Base-by-base conservation (phyloP, 768 basidiomycete genomes). In the Lyophyllum semitale region DNA sequence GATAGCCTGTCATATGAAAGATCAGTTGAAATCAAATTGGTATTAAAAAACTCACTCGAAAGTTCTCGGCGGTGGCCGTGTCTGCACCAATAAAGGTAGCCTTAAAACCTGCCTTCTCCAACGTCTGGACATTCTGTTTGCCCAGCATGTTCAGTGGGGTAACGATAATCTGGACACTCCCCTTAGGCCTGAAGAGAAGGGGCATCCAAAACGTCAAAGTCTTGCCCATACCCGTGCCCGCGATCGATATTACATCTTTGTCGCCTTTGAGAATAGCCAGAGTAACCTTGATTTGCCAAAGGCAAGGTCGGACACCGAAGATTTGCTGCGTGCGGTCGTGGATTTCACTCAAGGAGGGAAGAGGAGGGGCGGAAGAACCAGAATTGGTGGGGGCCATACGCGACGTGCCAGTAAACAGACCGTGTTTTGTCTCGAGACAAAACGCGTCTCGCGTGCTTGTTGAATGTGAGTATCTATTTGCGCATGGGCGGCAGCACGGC, bases 141-240 rank as follows among this genome's bases (percentile, higher is more conserved):
- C 65, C 55, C 8, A 70, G 61, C 17, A 70, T 35, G 48, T 68
- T 68, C 0, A 69, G 35, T n/a, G 61, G 60, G 0, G 64, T 66
- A 6, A 69, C 50, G 12, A 70, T 61, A 20, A 71, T 56, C 51
- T 70, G 63, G 3, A 69, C n/a, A n/a, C n/a, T n/a, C n/a, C n/a
- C n/a, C n/a, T n/a, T n/a, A n/a, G n/a, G n/a, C n/a, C n/a, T n/a
- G 35, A 68, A 67, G 0, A 73, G 48, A 3, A 73, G 50, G 1
- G 69, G 66, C 22, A 72, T 64, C 67, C 66, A 70, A 53, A 74
- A 73, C 0, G 62, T 61, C 0, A 73, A 55, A 8, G 67, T 72
- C 41, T 71, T 73, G 4, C 69, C 70, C 40, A 60, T 60, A 2
- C 70, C 70, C 7, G 68, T 71, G 8, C 58, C 63, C n/a, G 68